phyloP scores from a whole-genome alignment of 2,329 filamentous ascomycete species.

The Aspergillus intermedius region DNA sequence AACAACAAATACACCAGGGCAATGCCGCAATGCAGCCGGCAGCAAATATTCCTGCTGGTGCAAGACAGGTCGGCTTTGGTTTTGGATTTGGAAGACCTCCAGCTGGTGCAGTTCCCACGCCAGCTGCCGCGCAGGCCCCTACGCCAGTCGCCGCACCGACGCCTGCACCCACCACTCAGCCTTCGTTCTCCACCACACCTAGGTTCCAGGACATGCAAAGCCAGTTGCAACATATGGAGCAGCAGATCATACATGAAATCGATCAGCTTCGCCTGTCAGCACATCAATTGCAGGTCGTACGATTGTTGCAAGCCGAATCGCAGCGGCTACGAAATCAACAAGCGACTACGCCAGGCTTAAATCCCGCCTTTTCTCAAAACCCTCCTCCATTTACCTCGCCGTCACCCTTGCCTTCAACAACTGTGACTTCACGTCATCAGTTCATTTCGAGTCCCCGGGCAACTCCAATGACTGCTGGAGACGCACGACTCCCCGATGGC shows the following conservation, averaged over 20 bases:
- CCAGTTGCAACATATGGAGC: constrained; percentile 61
- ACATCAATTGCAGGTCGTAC: constrained; percentile 62
- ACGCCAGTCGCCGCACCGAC: constrained; percentile 10
- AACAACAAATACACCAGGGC: constrained; percentile 54
- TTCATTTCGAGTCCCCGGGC: constrained; percentile 24
- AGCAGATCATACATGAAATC: constrained; percentile 63
- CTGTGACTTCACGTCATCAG: constrained; percentile 21
- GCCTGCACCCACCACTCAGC: constrained; percentile 6
- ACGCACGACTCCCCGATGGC: constrained; percentile 45
- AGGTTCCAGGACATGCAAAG: constrained; percentile 41
- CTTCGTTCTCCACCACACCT: not conserved
- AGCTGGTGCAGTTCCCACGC: constrained; percentile 11
- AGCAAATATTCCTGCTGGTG: constrained; percentile 23
- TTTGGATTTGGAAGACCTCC: constrained; percentile 35
- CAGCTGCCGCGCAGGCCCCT: not conserved
- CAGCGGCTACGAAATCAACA: constrained; percentile 55
- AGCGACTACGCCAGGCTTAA: constrained; percentile 12
- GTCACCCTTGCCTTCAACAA: constrained; percentile 11
- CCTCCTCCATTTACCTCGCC: constrained; percentile 10
- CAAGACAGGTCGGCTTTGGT: constrained; percentile 35
- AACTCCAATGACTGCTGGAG: constrained; percentile 33
- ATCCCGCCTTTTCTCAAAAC: constrained; percentile 4
- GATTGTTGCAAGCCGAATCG: constrained; percentile 61
- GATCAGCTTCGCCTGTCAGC: constrained; percentile 56
- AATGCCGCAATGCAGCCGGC: constrained; percentile 35